These are phyloP conservation scores for Kurtzmaniella fragi DNA, from an alignment of 805 yeast species.

Conservation along the genomic window DNA sequence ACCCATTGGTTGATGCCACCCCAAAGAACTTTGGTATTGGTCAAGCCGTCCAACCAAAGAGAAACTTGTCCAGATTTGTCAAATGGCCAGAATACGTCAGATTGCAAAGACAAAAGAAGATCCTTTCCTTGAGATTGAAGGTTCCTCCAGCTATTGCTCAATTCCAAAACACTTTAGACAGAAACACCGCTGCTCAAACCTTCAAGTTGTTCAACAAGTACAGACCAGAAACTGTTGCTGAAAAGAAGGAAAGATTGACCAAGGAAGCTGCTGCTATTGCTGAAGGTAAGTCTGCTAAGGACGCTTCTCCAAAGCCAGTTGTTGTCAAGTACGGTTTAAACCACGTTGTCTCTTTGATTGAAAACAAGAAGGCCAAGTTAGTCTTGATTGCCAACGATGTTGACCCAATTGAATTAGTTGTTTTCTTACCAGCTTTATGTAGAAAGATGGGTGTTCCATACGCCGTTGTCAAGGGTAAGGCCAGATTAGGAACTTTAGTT, in stretches of 20 bases:
- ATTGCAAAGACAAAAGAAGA: conserved; percentile 98
- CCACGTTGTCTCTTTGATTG: conserved; percentile 96
- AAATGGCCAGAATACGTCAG: conserved; percentile 99
- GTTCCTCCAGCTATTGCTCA: conserved; percentile 99
- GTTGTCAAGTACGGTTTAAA: conserved; percentile 97
- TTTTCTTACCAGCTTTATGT: conserved; percentile 97
- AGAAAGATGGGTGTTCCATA: conserved; percentile 99
- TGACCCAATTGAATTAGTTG: conserved; percentile 97
- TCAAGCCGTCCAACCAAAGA: conserved; percentile 91
- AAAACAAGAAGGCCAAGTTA: conserved; percentile 97
- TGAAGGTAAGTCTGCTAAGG: conserved; percentile 96
- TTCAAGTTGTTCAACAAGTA: conserved; percentile 98
- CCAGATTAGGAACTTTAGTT: conserved; percentile 94
- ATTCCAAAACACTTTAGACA: conserved; percentile 93
- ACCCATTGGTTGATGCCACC: conserved; percentile 85
- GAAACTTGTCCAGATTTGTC: conserved; percentile 94
- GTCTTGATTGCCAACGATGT: conserved; percentile 98
- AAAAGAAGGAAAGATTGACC: conserved; percentile 98
- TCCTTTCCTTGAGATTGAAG: conserved; percentile 91
- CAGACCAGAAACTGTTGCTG: conserved; percentile 96
- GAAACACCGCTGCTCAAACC: conserved; percentile 97
- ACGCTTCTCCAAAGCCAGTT: conserved; percentile 94
- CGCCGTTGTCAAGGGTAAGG: conserved; percentile 98
- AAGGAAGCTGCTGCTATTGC: conserved; percentile 99
- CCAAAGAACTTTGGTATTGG: conserved; percentile 97